phyloP scores from a whole-genome alignment of 257 asterid genomes.

The Vinca minor region DNA sequence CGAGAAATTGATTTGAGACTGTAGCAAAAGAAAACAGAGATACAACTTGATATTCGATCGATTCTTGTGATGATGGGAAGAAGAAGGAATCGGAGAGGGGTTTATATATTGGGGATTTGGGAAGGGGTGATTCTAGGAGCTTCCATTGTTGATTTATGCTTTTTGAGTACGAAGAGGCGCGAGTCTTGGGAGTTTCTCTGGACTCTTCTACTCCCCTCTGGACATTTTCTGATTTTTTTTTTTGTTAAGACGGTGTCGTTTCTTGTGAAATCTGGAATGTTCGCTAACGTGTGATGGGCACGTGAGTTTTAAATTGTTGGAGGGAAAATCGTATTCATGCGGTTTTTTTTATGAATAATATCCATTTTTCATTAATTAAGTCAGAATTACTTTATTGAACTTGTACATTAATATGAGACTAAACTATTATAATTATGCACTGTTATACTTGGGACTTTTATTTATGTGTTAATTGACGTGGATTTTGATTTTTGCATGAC shows the following conservation, averaged over 20 bases:
- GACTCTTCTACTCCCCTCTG: constrained; percentile 36
- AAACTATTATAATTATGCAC: too few species aligned
- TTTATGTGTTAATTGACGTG: too few species aligned
- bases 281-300: not conserved
- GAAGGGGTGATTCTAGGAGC: constrained; percentile 34
- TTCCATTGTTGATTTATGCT: constrained; percentile 21
- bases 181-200: constrained; percentile 29
- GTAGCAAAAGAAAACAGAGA: not conserved
- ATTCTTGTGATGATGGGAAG: not conserved
- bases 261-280: not conserved
- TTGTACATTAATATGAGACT: too few species aligned
- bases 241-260: not conserved
- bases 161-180: not conserved
- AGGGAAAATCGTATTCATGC: not conserved
- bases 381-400: too few species aligned
- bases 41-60: not conserved
- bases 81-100: not conserved
- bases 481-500: too few species aligned
- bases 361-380: too few species aligned
- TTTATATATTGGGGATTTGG: constrained; percentile 14
- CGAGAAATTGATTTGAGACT: too few species aligned
- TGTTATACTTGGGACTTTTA: too few species aligned
- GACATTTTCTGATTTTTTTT: not conserved
- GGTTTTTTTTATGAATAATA: too few species aligned
- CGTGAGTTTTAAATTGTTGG: not conserved